Conservation (phyloP, 495 filamentous ascomycete genomes). For the Cercophora scortea region DNA sequence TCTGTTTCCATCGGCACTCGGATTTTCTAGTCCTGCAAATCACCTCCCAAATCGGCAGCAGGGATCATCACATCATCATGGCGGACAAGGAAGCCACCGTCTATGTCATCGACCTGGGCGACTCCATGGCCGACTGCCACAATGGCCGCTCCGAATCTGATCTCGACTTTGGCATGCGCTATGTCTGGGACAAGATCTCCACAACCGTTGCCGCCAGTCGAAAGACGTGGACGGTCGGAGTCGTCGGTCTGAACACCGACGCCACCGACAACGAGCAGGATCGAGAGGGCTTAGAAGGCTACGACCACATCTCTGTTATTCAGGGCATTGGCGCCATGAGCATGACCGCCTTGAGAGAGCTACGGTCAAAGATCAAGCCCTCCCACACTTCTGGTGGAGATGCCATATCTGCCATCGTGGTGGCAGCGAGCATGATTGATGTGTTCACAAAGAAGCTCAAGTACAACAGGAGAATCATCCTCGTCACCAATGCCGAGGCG, state of each 20-base stretch:
- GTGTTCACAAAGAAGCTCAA: slow-evolving; percentile 80
- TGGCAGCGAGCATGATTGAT: slow-evolving; percentile 82
- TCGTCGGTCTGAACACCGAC: slow-evolving; percentile 77
- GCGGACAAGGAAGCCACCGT: slow-evolving; percentile 90
- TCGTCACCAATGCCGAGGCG: slow-evolving; percentile 75
- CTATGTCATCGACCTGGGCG: slow-evolving; percentile 82
- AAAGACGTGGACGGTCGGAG: slow-evolving; percentile 72
- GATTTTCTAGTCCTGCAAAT: neutral
- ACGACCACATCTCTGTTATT: slow-evolving; percentile 69
- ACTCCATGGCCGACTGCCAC: slow-evolving; percentile 69
- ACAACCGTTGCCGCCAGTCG: slow-evolving; percentile 73
- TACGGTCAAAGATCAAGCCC: slow-evolving; percentile 61
- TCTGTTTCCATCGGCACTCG: no score
- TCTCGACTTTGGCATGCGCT: slow-evolving; percentile 83
- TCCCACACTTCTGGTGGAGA: slow-evolving; percentile 56
- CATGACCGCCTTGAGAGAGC: slow-evolving; percentile 56
- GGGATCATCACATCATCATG: no score
- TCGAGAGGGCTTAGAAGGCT: slow-evolving; percentile 49
- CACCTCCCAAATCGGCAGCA: neutral
- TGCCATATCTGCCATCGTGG: slow-evolving; percentile 74
- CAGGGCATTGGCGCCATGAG: slow-evolving; percentile 64
- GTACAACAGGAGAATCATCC: slow-evolving; percentile 71
- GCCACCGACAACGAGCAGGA: slow-evolving; percentile 62
- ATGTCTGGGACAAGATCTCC: slow-evolving; percentile 94
- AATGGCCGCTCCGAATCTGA: slow-evolving; percentile 72